A percentile compares a stretch with the other conserved stretches of the same genome.
Conservation (phyloP, 257 asterid species). For the Lantana camara region DNA sequence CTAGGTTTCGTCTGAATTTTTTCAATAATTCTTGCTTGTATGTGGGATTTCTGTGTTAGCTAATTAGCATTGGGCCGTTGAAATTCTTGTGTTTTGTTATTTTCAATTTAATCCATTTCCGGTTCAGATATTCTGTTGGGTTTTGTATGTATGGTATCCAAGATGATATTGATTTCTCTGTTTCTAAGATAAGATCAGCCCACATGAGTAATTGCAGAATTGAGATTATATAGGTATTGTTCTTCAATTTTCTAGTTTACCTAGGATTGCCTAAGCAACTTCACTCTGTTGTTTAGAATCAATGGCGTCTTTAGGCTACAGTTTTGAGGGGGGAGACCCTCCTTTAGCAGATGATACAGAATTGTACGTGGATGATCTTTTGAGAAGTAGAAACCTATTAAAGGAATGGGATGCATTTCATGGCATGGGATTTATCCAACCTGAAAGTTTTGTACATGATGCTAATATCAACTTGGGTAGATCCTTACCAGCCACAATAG, state of each 20-base stretch:
- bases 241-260: neutral
- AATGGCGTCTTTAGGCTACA: slow-evolving; percentile 18
- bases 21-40: neutral
- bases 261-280: slow-evolving; percentile 1
- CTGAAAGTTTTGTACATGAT: neutral
- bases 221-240: neutral
- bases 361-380: neutral
- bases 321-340: slow-evolving; percentile 4
- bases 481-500: neutral
- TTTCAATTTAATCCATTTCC: neutral
- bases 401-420: slow-evolving; percentile 10
- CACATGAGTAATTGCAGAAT: neutral
- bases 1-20: neutral
- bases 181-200: neutral
- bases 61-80: neutral
- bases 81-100: neutral
- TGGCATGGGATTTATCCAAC: neutral
- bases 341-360: slow-evolving; percentile 10
- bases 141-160: neutral
- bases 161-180: neutral
- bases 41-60: neutral
- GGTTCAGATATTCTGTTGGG: slow-evolving; percentile 1
- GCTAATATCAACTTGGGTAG: neutral
- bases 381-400: slow-evolving; percentile 6
- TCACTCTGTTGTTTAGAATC: neutral